Evolutionary conservation across 257 asterid genomes (phyloP), one percentile per base, ranked within the genome.

Genomic region (Verbascum thapsus): DNA sequence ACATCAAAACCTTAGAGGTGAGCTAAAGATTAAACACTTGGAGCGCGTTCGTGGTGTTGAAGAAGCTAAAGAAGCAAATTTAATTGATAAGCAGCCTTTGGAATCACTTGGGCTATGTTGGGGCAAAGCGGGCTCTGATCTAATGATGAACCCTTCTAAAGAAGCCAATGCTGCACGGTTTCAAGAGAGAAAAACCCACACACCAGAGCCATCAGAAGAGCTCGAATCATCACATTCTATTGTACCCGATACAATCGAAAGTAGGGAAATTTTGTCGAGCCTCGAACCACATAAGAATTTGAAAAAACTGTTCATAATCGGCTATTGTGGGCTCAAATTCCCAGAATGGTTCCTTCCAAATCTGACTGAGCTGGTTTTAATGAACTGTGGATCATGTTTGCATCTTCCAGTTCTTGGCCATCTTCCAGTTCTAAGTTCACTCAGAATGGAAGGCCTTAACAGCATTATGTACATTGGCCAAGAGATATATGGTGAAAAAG

Each of bases 331-430:
- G 38, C 16, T 26, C 6, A 22, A 1, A 8, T 66, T 70, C 13
- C 57, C 70, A 8, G 10, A 40, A 7, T 75, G 80, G 76, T 22
- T 10, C 60, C 71, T 70, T 37, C 76, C 76, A 10, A 66, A 57
- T 44, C 58, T 75, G 61, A 56, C 69, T 7, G 56, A 53, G 62
- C n/a, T 70, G 26, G 76, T 61, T 53, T 47, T 70, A 54, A 71
- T 70, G 38, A 66, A 66, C 71, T 75, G 76, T 34, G 61, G 64
- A 53, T 57, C 68, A 70, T 70, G 76, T 32, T 6, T 48, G 63
- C 49, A 32, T 9, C 60, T 71, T 38, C 76, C 76, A 2, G 15
- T 43, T 42, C 76, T 75, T 18, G 80, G 80, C 18, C 71, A 75
- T 50, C 80, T 75, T 38, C 74, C 71, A 22, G 61, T 49, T 45